Evolutionary conservation across 164 flowering plant genomes (phyloP).

Genomic region (Litsea cubeba): DNA sequence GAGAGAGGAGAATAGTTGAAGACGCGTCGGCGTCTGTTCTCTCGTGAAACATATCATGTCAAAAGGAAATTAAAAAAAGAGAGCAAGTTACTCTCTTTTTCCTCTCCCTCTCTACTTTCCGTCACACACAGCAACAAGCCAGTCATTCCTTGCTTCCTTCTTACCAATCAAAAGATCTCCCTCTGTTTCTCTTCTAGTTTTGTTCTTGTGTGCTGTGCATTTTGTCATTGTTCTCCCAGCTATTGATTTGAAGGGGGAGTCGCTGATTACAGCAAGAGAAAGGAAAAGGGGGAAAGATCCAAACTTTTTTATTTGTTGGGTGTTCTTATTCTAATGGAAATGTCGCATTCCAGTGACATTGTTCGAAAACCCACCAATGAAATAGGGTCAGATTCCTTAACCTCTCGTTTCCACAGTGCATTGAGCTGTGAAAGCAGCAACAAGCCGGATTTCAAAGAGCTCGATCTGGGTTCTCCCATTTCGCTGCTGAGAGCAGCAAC

Average conservation of each 20-base stretch:
- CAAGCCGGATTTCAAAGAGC: conserved; percentile 80
- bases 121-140: conserved; percentile 6
- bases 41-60: conserved; percentile 50
- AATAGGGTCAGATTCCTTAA: conserved; percentile 24
- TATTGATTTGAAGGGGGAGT: neutral
- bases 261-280: neutral
- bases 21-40: conserved; percentile 9
- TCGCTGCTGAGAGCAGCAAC: conserved; percentile 49
- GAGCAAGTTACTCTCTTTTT: neutral
- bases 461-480: conserved; percentile 82
- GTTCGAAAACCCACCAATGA: conserved; percentile 9
- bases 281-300: neutral
- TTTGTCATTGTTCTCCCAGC: neutral
- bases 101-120: neutral
- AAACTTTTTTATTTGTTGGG: conserved; percentile 16
- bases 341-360: too few relatives aligned
- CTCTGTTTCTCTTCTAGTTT: conserved; percentile 20
- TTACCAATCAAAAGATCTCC: conserved; percentile 77
- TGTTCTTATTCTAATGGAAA: too few relatives aligned
- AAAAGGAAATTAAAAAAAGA: neutral
- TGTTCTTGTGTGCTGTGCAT: conserved; percentile 2
- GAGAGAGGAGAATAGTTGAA: conserved; percentile 6
- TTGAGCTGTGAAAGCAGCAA: conserved; percentile 28
- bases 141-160: conserved; percentile 69
- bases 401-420: conserved; percentile 46